Evolutionary conservation across 805 yeast genomes (phyloP).

Genomic region (Teunomyces atbi): DNA sequence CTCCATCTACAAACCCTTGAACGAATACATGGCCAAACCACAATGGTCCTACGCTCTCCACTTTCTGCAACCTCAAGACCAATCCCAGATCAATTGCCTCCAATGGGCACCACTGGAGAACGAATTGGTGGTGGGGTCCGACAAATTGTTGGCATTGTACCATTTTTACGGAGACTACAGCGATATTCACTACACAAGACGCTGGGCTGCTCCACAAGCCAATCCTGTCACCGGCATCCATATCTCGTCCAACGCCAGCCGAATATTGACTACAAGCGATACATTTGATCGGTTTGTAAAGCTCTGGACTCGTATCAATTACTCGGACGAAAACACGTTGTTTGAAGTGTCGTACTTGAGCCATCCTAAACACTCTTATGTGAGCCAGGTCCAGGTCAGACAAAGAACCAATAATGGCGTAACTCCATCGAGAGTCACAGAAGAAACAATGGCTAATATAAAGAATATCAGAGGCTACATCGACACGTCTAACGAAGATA

Average conservation of each 20-base stretch:
- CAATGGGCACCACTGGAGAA: constrained; percentile 53
- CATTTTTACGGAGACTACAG: constrained; percentile 49
- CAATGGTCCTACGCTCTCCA: constrained; percentile 42
- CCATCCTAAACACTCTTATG: constrained; percentile 51
- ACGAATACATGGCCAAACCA: constrained; percentile 43
- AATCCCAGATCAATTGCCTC: constrained; percentile 39
- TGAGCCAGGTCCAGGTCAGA: constrained; percentile 46
- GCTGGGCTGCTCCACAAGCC: constrained; percentile 58
- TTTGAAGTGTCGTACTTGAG: constrained; percentile 69
- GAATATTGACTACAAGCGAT: constrained; percentile 61
- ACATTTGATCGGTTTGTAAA: constrained; percentile 66
- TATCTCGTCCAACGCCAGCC: constrained; percentile 65
- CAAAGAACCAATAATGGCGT: background rate
- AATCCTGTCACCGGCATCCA: constrained; percentile 55
- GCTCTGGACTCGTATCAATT: constrained; percentile 74
- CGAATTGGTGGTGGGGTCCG: constrained; percentile 65
- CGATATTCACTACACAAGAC: constrained; percentile 23
- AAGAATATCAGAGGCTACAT: constrained; percentile 33
- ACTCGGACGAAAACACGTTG: constrained; percentile 53
- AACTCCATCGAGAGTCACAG: constrained; percentile 4
- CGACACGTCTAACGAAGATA: constrained; percentile 30
- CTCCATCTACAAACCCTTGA: constrained; percentile 54
- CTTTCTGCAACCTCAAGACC: background rate
- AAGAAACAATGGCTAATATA: constrained; percentile 33
- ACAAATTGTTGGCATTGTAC: constrained; percentile 51